phyloP scores from a whole-genome alignment of 192 early-diverging fungal species.

The Gamsiella multidivaricata region DNA sequence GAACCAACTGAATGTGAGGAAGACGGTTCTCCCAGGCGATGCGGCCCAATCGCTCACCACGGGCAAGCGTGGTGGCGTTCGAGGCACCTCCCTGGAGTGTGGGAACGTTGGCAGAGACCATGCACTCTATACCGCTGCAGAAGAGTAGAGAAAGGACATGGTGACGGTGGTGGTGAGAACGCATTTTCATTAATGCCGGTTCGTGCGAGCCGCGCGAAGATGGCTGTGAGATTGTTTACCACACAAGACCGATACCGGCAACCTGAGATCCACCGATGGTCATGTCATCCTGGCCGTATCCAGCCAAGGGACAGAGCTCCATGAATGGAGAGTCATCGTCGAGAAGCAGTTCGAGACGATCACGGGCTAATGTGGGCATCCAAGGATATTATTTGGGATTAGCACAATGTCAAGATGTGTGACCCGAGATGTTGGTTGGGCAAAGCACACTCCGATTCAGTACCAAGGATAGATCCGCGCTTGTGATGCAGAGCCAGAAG shows the following conservation, averaged over 20 bases:
- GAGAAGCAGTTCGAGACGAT: conserved; percentile 67
- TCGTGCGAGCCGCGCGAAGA: too few relatives aligned
- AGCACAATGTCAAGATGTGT: neutral
- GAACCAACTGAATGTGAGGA: conserved; percentile 66
- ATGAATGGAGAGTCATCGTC: conserved; percentile 75
- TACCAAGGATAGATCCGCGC: conserved; percentile 72
- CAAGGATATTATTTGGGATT: too few relatives aligned
- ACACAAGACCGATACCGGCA: conserved; percentile 71
- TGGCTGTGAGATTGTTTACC: conserved; percentile 38
- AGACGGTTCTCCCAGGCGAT: conserved; percentile 70
- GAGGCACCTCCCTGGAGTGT: conserved; percentile 70
- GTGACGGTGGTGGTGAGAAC: neutral
- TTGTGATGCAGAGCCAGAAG: conserved; percentile 62
- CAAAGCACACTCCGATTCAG: neutral
- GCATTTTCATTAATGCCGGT: neutral
- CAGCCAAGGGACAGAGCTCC: conserved; percentile 70
- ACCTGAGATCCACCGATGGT: conserved; percentile 74
- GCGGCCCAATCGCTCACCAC: conserved; percentile 62
- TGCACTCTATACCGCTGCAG: conserved; percentile 62
- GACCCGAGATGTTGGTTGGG: too few relatives aligned
- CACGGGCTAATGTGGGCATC: too few relatives aligned
- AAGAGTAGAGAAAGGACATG: neutral
- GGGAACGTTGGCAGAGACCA: conserved; percentile 68
- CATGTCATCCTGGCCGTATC: conserved; percentile 72
- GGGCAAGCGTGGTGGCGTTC: conserved; percentile 67